Conservation (phyloP, 108 stramenopile genomes). For the Nitzschia inconspicua region DNA sequence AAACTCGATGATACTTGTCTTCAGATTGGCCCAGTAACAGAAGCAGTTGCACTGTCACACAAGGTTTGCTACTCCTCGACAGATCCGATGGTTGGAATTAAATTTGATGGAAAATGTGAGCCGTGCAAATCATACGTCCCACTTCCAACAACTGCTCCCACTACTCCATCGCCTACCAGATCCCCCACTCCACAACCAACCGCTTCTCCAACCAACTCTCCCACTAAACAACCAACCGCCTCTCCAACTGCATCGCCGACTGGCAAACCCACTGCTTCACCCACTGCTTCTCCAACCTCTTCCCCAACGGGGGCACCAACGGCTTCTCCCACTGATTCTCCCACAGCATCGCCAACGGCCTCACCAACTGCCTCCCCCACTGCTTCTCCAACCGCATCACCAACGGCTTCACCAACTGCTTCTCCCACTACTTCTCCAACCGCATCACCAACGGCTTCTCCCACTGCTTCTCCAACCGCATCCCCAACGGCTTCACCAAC, state of each 20-base stretch:
- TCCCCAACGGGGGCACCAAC: too few relatives aligned
- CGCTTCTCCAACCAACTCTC: neutral
- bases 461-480: neutral
- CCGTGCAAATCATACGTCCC: neutral
- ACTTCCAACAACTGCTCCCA: neutral
- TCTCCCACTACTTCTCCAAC: too few relatives aligned
- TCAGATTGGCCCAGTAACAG: too few relatives aligned
- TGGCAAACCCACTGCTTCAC: neutral
- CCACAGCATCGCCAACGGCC: neutral
- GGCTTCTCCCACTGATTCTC: neutral
- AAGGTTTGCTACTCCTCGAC: too few relatives aligned
- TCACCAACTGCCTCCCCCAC: neutral
- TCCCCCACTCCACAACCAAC: neutral
- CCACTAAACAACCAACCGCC: neutral
- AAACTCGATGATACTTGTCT: too few relatives aligned
- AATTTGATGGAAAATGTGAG: neutral
- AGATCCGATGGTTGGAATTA: too few relatives aligned
- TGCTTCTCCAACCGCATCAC: neutral
- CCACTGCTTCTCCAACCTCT: neutral
- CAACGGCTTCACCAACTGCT: constrained; percentile 13
- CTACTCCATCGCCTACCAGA: neutral
- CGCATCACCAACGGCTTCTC: neutral
- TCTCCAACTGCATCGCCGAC: neutral
- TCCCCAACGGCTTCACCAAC: neutral
- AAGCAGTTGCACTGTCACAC: too few relatives aligned